These are phyloP conservation scores for Delonix regia DNA, from an alignment of 306 rosid species.

Conservation along the genomic window DNA sequence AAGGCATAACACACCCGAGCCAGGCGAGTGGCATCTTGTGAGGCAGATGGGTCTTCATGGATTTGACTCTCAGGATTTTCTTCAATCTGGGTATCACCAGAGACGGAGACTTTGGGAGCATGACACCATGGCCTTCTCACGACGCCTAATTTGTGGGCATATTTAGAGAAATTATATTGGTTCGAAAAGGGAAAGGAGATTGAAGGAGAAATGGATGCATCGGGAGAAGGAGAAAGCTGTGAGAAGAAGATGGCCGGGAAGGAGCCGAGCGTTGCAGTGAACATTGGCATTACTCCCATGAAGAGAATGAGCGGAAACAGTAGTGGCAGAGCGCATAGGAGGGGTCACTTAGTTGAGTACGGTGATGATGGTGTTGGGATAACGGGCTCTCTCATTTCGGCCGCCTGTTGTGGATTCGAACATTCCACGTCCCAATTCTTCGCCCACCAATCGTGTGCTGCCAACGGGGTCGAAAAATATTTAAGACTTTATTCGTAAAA, in stretches of 20 bases:
- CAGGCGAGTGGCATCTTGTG: conserved; percentile 47
- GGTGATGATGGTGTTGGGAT: neutral
- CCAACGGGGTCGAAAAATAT: too few relatives aligned
- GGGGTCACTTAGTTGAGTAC: neutral
- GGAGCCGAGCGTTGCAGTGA: conserved; percentile 56
- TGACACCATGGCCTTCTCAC: conserved; percentile 33
- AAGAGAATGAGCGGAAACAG: neutral
- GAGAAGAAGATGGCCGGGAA: conserved; percentile 50
- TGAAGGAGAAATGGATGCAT: conserved; percentile 16
- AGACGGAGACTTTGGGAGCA: conserved; percentile 46
- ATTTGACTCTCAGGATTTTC: conserved; percentile 42
- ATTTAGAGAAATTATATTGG: conserved; percentile 39
- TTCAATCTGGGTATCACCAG: conserved; percentile 46
- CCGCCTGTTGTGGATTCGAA: neutral
- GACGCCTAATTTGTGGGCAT: conserved; percentile 33
- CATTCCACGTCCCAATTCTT: neutral
- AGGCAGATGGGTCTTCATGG: conserved; percentile 48
- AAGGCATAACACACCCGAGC: conserved; percentile 64
- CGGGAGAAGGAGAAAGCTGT: conserved; percentile 24
- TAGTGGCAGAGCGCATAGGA: neutral
- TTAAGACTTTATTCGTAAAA: too few relatives aligned
- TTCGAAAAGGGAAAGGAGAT: conserved; percentile 15
- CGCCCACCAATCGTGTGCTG: too few relatives aligned
- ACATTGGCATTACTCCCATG: conserved; percentile 49
- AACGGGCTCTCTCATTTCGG: neutral